Evolutionary conservation across 208 protist species (phyloP), one percentile per base, ranked within the genome.

Genomic region (Crithidia acanthocephali): DNA sequence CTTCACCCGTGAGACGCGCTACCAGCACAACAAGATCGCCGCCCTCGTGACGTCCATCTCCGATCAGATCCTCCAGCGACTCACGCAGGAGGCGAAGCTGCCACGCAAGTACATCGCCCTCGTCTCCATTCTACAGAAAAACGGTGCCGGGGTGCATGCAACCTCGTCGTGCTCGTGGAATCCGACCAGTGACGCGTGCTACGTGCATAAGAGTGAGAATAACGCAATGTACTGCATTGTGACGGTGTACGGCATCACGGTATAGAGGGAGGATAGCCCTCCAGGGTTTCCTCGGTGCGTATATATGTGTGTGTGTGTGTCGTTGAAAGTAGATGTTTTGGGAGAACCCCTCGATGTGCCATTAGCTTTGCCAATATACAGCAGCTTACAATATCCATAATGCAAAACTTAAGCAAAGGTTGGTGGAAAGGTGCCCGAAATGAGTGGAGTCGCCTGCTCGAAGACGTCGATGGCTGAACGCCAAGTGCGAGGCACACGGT

Each of bases 51-150:
- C 73, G 20, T 73, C 57, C 52, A 95, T 95, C 55, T 86, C 77
- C 25, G 92, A 96, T 45, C 81, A 81, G 32, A 74, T 96, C 9
- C 79, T 94, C 56, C 83, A 95, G 68, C 86, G 87, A 10, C 69
- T 96, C 2, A 93, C 86, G 33, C 84, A 90, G 73, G 87, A 96
- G 65, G 81, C 86, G 48, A 92, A 88, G 55, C 86, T 96, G 55
- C 93, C 94, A 8, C 90, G 92, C 64, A 98, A 98, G 78, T 98
- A 98, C 70, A 81, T 98, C 33, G 90, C 79, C 2, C 84, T 92
- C 33, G 87, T 86, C 33, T 82, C 88, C 13, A 87, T 98, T 30
- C 66, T 96, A 65, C 91, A 98, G 67, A 96, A 95, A 32, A 96
- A 84, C 57, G 94, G 94, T 11, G 90, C 93, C 1, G 96, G 96